phyloP scores from a whole-genome alignment of 768 basidiomycete species.

The Amanita pseudoporphyria region DNA sequence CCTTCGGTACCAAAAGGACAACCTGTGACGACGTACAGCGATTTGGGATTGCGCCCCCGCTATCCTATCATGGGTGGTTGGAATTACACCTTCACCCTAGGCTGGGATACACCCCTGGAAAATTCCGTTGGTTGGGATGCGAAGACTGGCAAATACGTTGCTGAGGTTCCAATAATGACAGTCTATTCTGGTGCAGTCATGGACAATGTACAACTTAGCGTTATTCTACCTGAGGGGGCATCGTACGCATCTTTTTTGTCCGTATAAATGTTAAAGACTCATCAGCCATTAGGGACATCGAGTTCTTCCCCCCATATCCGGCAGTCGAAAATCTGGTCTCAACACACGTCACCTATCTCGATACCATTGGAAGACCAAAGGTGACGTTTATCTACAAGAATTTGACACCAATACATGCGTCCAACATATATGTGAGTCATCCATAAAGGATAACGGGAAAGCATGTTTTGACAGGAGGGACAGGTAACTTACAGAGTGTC shows the following conservation, averaged over 20 bases:
- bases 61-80: slow-evolving; percentile 95
- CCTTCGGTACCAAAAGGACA: slow-evolving; percentile 54
- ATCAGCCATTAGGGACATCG: slow-evolving; percentile 53
- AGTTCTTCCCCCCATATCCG: slow-evolving; percentile 70
- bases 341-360: slow-evolving; percentile 83
- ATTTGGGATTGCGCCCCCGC: slow-evolving; percentile 78
- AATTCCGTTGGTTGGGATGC: slow-evolving; percentile 61
- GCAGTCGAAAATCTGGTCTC: slow-evolving; percentile 48
- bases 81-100: slow-evolving; percentile 94
- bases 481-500: slow-evolving; percentile 88
- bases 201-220: slow-evolving; percentile 65
- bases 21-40: slow-evolving; percentile 43
- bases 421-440: slow-evolving; percentile 69
- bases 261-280: background rate
- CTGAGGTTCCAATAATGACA: slow-evolving; percentile 83
- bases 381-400: slow-evolving; percentile 65
- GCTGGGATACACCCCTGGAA: slow-evolving; percentile 81
- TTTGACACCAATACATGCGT: slow-evolving; percentile 72
- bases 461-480: background rate
- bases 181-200: slow-evolving; percentile 72
- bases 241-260: slow-evolving; percentile 45
- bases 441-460: slow-evolving; percentile 1
- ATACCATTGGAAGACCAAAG: slow-evolving; percentile 80
- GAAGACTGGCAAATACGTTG: slow-evolving; percentile 53
- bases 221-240: slow-evolving; percentile 93